Evolutionary conservation across 371 early-diverging fungal genomes (phyloP).

Genomic region (Caulochytrium protostelioides): DNA sequence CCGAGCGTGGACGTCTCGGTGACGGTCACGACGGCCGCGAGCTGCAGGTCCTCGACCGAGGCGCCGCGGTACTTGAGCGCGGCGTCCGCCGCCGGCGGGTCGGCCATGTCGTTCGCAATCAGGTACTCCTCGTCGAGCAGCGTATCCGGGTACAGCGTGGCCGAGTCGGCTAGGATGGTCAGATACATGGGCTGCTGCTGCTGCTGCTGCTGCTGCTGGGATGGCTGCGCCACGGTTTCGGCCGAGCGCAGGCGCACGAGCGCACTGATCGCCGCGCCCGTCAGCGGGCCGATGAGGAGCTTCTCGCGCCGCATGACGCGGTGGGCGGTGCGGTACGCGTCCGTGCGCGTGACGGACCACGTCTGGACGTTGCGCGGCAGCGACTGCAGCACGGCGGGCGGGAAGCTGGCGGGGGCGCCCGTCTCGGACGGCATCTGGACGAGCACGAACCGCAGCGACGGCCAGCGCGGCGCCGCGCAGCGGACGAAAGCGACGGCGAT

Average conservation of each 20-base stretch:
- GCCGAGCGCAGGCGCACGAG: constrained; percentile 33
- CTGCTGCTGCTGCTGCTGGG: constrained; percentile 11
- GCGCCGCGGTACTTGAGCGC: constrained; percentile 46
- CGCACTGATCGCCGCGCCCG: constrained; percentile 49
- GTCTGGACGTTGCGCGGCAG: no score
- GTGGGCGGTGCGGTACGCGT: constrained; percentile 48
- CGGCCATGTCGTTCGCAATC: constrained; percentile 45
- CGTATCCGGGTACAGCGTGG: constrained; percentile 41
- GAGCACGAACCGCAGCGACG: no score
- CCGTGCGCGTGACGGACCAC: constrained; percentile 44
- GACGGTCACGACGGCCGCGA: constrained; percentile 57
- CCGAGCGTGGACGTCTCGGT: constrained; percentile 28
- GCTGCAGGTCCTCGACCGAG: constrained; percentile 63
- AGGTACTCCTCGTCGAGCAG: constrained; percentile 54
- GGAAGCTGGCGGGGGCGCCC: no score
- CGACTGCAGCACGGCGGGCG: no score
- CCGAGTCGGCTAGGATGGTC: constrained; percentile 46
- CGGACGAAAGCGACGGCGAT: no score
- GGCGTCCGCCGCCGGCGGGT: constrained; percentile 30
- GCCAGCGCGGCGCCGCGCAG: no score
- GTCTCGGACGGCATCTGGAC: no score
- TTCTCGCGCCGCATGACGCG: constrained; percentile 44
- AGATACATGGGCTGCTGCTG: no score
- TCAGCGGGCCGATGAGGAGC: constrained; percentile 36
- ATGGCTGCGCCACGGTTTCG: constrained; percentile 6